Evolutionary conservation across 352 stramenopile genomes (phyloP).

Genomic region (Pythium myriotylum): DNA sequence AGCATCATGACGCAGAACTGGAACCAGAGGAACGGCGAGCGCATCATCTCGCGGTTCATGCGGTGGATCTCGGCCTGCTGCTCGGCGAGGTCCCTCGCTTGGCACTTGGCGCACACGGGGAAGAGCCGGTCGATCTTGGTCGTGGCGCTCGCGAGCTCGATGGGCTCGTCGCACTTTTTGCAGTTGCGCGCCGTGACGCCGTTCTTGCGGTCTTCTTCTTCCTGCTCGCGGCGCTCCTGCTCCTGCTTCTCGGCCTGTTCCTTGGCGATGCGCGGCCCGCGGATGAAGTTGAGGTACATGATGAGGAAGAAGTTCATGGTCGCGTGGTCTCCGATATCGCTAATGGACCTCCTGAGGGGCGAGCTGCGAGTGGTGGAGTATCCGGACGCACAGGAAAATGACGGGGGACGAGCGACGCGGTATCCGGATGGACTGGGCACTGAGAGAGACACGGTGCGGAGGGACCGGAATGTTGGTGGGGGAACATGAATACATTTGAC

Average conservation of each 20-base stretch:
- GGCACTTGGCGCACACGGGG: conserved; percentile 52
- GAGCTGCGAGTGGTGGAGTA: no score
- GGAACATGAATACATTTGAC: neutral
- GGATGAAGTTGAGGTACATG: conserved; percentile 78
- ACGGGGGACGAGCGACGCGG: no score
- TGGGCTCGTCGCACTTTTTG: conserved; percentile 70
- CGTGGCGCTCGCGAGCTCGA: neutral
- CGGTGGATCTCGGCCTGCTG: conserved; percentile 18
- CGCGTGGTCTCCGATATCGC: no score
- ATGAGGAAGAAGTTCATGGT: conserved; percentile 80
- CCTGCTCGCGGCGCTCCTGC: conserved; percentile 43
- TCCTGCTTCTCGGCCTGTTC: conserved; percentile 57
- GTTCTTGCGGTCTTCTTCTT: conserved; percentile 52
- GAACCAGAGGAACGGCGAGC: conserved; percentile 77
- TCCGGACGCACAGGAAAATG: neutral
- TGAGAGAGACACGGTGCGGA: neutral
- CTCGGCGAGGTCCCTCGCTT: conserved; percentile 26
- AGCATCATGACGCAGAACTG: conserved; percentile 63
- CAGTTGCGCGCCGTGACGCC: conserved; percentile 47
- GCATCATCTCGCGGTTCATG: conserved; percentile 40
- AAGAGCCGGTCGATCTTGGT: conserved; percentile 35
- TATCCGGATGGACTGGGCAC: neutral
- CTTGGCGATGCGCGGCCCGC: conserved; percentile 55
- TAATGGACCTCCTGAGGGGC: no score
- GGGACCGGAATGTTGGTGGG: neutral